Evolutionary conservation across 129 eudicot genomes (phyloP).

Genomic region (Lactuca saligna): DNA sequence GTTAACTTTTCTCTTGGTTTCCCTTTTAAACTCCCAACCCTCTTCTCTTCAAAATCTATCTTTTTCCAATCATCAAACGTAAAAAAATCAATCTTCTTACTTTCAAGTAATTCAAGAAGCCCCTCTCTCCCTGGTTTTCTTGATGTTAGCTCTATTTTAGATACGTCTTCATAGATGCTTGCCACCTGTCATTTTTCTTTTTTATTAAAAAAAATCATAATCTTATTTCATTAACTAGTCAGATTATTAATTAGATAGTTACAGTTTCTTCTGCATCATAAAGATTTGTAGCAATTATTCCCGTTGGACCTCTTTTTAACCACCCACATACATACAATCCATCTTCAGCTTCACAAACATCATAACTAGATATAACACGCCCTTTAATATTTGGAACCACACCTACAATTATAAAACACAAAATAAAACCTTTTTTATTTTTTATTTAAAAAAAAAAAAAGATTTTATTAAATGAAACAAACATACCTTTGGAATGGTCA

Average conservation of each 20-base stretch:
- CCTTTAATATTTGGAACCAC: conserved; percentile 78
- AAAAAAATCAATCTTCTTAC: conserved; percentile 51
- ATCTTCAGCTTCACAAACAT: conserved; percentile 37
- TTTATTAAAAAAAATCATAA: no score
- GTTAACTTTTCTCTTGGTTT: conserved; percentile 79
- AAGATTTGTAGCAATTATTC: conserved; percentile 88
- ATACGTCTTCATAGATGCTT: conserved; percentile 71
- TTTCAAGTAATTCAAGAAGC: conserved; percentile 57
- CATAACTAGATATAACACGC: conserved; percentile 50
- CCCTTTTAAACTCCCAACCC: conserved; percentile 58
- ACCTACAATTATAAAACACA: conserved; percentile 42
- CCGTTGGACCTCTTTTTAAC: conserved; percentile 99
- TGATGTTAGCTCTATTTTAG: conserved; percentile 29
- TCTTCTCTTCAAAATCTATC: conserved; percentile 81
- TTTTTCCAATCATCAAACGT: conserved; percentile 76
- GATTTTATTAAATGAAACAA: not conserved
- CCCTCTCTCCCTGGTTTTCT: conserved; percentile 73
- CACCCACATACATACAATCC: conserved; percentile 96
- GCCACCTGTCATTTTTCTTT: conserved; percentile 51
- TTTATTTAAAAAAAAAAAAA: not conserved
- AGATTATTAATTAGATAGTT: conserved; percentile 11
- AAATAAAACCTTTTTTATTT: no score
- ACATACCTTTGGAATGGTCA: conserved; percentile 66
- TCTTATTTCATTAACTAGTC: not conserved
- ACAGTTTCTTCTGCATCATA: conserved; percentile 96